A percentile compares a stretch with the other conserved stretches of the same genome.
These are phyloP conservation scores for Pyricularia pennisetigena DNA, from an alignment of 2,329 filamentous ascomycete species.

Conservation along the genomic window DNA sequence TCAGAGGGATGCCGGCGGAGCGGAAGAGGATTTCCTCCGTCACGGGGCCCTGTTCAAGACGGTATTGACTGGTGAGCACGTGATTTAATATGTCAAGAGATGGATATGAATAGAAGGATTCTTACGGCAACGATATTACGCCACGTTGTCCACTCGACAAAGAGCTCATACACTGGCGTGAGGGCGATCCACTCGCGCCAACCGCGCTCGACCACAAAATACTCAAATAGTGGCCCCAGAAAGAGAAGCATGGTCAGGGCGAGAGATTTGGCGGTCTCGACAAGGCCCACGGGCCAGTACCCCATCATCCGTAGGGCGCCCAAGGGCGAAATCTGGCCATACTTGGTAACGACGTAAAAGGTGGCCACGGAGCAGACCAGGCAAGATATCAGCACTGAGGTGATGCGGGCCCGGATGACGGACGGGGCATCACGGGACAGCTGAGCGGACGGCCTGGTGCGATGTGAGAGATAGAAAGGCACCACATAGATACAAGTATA, in stretches of 20 bases:
- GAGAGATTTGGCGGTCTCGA: constrained; percentile 55
- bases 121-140: constrained; percentile 79
- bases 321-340: constrained; percentile 20
- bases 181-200: constrained; percentile 57
- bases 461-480: constrained; percentile 76
- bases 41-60: constrained; percentile 55
- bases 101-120: constrained; percentile 11
- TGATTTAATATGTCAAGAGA: not conserved
- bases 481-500: constrained; percentile 87
- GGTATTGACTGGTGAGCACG: constrained; percentile 7
- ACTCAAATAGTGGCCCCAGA: constrained; percentile 73
- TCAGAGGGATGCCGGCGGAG: constrained; percentile 72
- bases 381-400: constrained; percentile 70
- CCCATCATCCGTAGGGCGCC: constrained; percentile 63
- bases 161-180: constrained; percentile 44
- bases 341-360: constrained; percentile 51
- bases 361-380: constrained; percentile 57
- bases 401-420: constrained; percentile 79
- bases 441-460: constrained; percentile 68
- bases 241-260: constrained; percentile 71
- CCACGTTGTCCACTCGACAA: constrained; percentile 71
- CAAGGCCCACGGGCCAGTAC: constrained; percentile 64
- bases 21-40: constrained; percentile 95
- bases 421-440: constrained; percentile 80
- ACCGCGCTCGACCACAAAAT: constrained; percentile 59